Evolutionary conservation across 1,284 basidiomycete genomes (phyloP), one percentile per base, ranked within the genome.

Genomic region (Violaceomyces palustris): DNA sequence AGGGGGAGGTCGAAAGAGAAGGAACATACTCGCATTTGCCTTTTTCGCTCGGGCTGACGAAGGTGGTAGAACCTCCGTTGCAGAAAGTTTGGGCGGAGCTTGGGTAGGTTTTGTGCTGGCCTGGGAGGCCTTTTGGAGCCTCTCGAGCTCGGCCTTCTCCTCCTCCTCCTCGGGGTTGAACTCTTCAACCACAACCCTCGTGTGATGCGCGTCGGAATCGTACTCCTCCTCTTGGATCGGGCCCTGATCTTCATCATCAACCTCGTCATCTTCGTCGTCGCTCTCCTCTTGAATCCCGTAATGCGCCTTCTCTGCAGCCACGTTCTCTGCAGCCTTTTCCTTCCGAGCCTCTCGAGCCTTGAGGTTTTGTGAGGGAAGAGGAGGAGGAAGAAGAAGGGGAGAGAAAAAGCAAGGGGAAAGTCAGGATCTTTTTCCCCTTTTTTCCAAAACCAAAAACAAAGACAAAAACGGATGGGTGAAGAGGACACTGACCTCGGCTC

Each of bases 311-410:
- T 68, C 61, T 23, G 61, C 61, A 15, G 50, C 48, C 18, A 70
- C 61, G 28, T 70, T 70, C 35, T 70, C 67, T 9, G 58, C 60
- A 0, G 67, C 67, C 43, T 56, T 52, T 32, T 66, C 45, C 26
- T 57, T 58, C 14, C 61, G 47, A 14, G 63, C 63, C 25, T 61
- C 41, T 17, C 58, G 52, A 15, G 55, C n/a, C n/a, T n/a, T n/a
- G n/a, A n/a, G n/a, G n/a, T n/a, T n/a, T n/a, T n/a, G n/a, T 21
- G 21, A n/a, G 43, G 18, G n/a, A 39, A 15, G 4, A 21, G 14
- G 29, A 7, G 24, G 12, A 43, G n/a, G 23, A 14, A 21, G 14
- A 25, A 15, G 9, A 15, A n/a, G 19, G 19, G 17, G 24, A 6
- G 6, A 18, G 19, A 21, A n/a, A 6, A 22, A 27, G 2, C 10